Evolutionary conservation across 2,329 filamentous ascomycete genomes (phyloP), one percentile per base, ranked within the genome.

Genomic region (Dothistroma pini): DNA sequence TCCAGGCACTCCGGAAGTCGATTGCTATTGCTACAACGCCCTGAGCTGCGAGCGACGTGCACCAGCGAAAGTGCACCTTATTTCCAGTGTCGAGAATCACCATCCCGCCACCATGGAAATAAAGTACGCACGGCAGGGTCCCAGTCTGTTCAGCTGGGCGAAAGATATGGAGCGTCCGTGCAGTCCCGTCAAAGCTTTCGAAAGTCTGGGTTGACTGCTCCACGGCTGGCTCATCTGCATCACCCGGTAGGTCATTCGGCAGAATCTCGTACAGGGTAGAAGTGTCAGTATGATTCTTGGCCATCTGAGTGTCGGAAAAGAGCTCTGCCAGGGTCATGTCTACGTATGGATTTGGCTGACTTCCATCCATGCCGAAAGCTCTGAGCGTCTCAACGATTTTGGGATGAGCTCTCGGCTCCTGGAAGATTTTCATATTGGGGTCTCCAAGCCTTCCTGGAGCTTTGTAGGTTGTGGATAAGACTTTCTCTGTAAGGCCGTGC

Each of bases 201-300:
- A 68, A 66, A 1, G 60, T 66, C 38, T 60, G 55, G 1, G 60
- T 65, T 29, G 62, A 61, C 35, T 61, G 54, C 22, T 55, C 41
- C 19, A 69, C 57, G 4, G 63, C 59, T 12, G 61, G 60, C 47
- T 70, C 65, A 11, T 62, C 34, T 14, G 54, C 58, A 44, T 69
- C 66, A 29, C 55, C 57, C 0, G 66, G 66, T 21, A 68, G 44
- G n/a, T 67, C 66, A 31, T 93, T 96, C 78, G 91, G 95, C 69
- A 89, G 85, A 67, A 81, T 78, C 70, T 96, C 89, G 91, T 93
- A 97, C 72, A 96, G 89, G 76, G 62, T 66, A 34, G 50, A 53
- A 12, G 63, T 59, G 12, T 59, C 54, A 8, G 60, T 62, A 25
- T 64, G 57, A 29, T 53, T 63, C 58, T 62, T 54, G n/a, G 63